Base-by-base conservation (phyloP, 495 filamentous ascomycete genomes). In the Astrocystis sublimbata region DNA sequence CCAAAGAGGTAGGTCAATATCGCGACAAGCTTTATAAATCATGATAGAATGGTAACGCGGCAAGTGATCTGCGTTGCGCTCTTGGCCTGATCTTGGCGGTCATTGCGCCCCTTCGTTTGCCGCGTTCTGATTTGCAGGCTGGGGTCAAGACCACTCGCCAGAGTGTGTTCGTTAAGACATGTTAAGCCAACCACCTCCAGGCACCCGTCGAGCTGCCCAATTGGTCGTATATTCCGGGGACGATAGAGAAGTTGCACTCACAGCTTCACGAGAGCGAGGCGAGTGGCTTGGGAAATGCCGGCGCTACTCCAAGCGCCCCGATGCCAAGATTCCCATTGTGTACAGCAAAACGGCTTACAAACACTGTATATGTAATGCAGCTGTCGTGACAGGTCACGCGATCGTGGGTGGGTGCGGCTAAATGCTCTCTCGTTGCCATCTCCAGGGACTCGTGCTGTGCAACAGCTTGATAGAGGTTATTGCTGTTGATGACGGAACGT, bases 81-180 rank as follows among this genome's bases (percentile, higher is more conserved):
- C 52, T 62, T 62, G 60, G 60, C 60, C 35, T 13, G 60, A 47
- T 45, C 60, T 63, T 63, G 60, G 60, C 60, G 33, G 28, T n/a
- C 21, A 43, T 30, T 55, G 46, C 38, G 59, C 40, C 49, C 17
- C 24, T 36, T 26, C 19, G 42, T 43, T 52, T 21, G 58, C 58
- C 38, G 21, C 13, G 23, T 42, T 28, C 47, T 54, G 36, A 52
- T 61, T 53, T 45, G 47, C 26, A 21, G 33, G 30, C 26, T 38
- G 23, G n/a, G 31, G 17, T 36, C 10, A 10, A 46, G 26, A 65
- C n/a, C 59, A 54, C 49, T 62, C 51, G 23, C 23, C 9, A 24
- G 23, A 40, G 15, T 35, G 26, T 31, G n/a, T 24, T 24, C 12
- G 5, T 50, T 36, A 33, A 45, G 7, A 17, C 23, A 19, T 12